Percentiles rank a stretch among this genome's conserved stretches.
Conservation (phyloP, 345 rosid species). For the Populus ilicifolia region DNA sequence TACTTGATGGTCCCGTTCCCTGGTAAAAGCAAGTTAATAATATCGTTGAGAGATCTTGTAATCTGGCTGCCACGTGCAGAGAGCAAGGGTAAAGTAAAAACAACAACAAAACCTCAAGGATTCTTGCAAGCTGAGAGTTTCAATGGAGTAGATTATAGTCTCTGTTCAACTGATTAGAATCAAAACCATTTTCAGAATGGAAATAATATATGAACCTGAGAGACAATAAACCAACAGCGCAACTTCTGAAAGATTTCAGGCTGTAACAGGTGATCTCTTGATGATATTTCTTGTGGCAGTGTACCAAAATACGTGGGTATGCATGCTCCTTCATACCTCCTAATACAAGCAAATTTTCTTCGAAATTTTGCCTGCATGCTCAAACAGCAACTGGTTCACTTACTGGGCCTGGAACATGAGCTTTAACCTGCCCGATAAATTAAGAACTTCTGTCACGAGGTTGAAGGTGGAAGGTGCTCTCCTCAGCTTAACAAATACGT, state of each 20-base stretch:
- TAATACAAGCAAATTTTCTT: slow-evolving; percentile 39
- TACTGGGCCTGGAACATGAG: slow-evolving; percentile 41
- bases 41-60: neutral
- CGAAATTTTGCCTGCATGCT: slow-evolving; percentile 30
- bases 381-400: slow-evolving; percentile 65
- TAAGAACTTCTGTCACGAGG: slow-evolving; percentile 26
- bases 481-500: slow-evolving; percentile 22
- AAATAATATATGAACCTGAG: neutral
- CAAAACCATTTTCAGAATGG: slow-evolving; percentile 2
- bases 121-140: neutral
- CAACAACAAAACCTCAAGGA: neutral
- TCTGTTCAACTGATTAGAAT: neutral
- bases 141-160: neutral
- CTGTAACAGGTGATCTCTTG: neutral
- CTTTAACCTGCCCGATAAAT: slow-evolving; percentile 43
- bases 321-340: slow-evolving; percentile 26
- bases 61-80: neutral
- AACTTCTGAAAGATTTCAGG: neutral
- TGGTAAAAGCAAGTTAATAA: no score
- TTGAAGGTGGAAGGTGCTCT: slow-evolving; percentile 15
- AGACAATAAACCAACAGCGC: neutral
- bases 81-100: no score
- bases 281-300: slow-evolving; percentile 7
- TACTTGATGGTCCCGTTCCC: neutral
- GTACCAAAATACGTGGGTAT: neutral